Conservation (phyloP, 352 stramenopile genomes). For the Phytophthora pluvialis region DNA sequence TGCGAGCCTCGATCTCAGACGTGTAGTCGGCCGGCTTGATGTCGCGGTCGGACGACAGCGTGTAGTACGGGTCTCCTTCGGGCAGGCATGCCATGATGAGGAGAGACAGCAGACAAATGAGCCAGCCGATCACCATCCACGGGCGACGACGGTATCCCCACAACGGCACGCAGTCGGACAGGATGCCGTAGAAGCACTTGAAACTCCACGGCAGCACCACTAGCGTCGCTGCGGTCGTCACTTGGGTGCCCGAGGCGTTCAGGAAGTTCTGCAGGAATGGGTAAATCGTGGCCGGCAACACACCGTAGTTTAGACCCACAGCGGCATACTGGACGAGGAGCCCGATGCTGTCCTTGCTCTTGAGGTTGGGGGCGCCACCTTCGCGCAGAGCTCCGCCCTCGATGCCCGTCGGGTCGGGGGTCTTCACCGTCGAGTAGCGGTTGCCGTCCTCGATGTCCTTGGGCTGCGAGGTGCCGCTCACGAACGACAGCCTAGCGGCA, state of each 20-base stretch:
- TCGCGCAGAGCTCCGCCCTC: conserved; percentile 41
- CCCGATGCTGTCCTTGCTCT: conserved; percentile 42
- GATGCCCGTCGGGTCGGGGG: conserved; percentile 24
- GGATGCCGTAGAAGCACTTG: conserved; percentile 52
- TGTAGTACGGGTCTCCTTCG: conserved; percentile 39
- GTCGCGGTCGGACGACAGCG: conserved; percentile 14
- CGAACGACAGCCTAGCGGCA: conserved; percentile 41
- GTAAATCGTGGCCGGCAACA: conserved; percentile 46
- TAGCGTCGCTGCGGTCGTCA: conserved; percentile 36
- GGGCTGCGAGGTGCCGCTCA: conserved; percentile 30
- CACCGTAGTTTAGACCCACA: conserved; percentile 42
- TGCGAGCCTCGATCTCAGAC: conserved; percentile 11
- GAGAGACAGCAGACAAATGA: conserved; percentile 38
- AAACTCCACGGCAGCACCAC: conserved; percentile 72
- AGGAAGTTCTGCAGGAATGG: conserved; percentile 58
- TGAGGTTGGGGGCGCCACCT: conserved; percentile 36
- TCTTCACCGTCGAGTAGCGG: conserved; percentile 33
- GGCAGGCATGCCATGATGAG: conserved; percentile 37
- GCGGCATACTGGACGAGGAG: conserved; percentile 49
- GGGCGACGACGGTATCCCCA: conserved; percentile 34
- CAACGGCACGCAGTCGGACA: conserved; percentile 74
- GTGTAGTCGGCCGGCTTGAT: conserved; percentile 37
- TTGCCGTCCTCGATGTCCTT: conserved; percentile 32
- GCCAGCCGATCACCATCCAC: conserved; percentile 51
- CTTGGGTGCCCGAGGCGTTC: conserved; percentile 32